Base-by-base conservation (phyloP, 352 stramenopile genomes). In the Globisporangium recalcitrans region DNA sequence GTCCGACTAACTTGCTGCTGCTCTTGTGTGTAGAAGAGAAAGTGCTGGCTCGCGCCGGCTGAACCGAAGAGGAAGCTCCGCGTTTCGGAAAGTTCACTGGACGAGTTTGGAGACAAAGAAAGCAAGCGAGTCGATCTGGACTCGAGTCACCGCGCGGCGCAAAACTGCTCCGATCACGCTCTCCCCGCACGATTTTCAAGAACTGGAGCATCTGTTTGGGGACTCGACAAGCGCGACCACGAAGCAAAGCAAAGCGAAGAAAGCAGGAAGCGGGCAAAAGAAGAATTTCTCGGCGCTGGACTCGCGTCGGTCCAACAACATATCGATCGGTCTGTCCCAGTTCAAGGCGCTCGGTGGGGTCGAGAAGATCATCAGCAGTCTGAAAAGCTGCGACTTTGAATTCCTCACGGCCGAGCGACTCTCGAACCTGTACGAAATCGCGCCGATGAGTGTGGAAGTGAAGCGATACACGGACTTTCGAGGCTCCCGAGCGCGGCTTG, bases 1-100 rank as follows among this genome's bases (percentile, higher is more conserved):
- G 31, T 13, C 31, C 8, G 31, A 34, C 31, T 7, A 34, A 34
- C 31, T 34, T 34, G 5, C 11, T 34, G 4, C 36, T 44, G 36
- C 13, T 44, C n/a, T n/a, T 44, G 36, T 34, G 21, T 3, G 34
- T 19, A 58, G 53, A 36, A 9, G 52, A 51, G 55, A 62, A 2
- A 54, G 63, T 51, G 16, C 21, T 47, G 40, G 53, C 6, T 61
- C 63, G 24, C 56, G 52, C 8, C 36, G 61, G 21, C 6, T 87
- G 32, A 63, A 66, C 57, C 60, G 75, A 61, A 68, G 71, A 13
- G 70, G 80, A 9, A 86, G 71, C 36, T 62, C 62, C 0, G 80
- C 71, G 1, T 85, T 93, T 47, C 80, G 85, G 13, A 93, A 93
- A 63, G 77, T 93, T 9, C 83, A 93, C 49, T 93, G 85, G 85